phyloP scores from a whole-genome alignment of 2,329 filamentous ascomycete genomes.

The Neofusicoccum sp. region DNA sequence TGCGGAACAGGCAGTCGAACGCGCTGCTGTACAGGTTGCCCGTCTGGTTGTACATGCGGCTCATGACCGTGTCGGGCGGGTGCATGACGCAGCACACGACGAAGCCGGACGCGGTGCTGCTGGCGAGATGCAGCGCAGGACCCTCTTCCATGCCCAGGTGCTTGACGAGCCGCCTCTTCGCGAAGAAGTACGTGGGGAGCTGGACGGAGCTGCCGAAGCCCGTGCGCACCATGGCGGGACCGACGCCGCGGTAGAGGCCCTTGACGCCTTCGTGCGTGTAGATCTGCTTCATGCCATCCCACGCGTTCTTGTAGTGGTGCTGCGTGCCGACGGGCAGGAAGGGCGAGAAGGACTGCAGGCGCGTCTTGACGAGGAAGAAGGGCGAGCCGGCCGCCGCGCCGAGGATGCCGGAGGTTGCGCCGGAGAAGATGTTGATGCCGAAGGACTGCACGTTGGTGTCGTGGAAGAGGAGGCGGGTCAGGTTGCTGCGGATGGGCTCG shows the following conservation, averaged over 20 bases:
- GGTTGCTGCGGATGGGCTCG: conserved; percentile 77
- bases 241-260: conserved; percentile 86
- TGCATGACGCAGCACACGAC: conserved; percentile 99
- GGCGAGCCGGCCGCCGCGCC: conserved; percentile 91
- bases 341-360: conserved; percentile 89
- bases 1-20: conserved; percentile 89
- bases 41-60: conserved; percentile 96
- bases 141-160: conserved; percentile 90
- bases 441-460: conserved; percentile 77
- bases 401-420: conserved; percentile 83
- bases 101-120: conserved; percentile 86
- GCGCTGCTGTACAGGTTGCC: conserved; percentile 94
- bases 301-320: conserved; percentile 82
- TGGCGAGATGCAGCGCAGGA: conserved; percentile 80
- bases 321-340: conserved; percentile 96
- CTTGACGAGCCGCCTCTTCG: conserved; percentile 78
- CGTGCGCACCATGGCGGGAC: conserved; percentile 91
- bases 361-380: conserved; percentile 97
- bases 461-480: conserved; percentile 69
- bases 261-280: conserved; percentile 71
- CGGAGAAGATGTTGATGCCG: conserved; percentile 89
- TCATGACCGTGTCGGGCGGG: conserved; percentile 98
- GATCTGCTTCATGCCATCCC: conserved; percentile 80
- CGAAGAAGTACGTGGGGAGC: conserved; percentile 96
- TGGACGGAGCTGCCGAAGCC: conserved; percentile 96